Evolutionary conservation across 345 rosid species (phyloP), one percentile per base, ranked within the genome.

Genomic region (Conringia planisiliqua): DNA sequence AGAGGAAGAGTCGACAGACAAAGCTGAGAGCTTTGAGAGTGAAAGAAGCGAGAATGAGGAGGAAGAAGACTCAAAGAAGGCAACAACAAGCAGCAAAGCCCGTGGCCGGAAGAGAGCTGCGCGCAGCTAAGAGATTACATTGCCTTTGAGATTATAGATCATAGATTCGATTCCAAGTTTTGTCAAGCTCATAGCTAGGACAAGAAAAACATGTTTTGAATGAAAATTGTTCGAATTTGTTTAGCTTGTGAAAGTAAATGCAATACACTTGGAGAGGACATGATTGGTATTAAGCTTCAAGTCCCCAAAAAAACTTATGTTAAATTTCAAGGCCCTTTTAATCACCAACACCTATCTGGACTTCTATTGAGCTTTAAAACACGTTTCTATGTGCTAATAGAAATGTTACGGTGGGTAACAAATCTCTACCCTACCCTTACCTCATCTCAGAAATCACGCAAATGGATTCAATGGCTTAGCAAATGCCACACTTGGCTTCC

Each of bases 11-110:
- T 81, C 85, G 1, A 78, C 86, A 9, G 98, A 85, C 40, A 79
- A 85, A 87, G 81, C 87, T 5, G 90, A 87, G 72, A 85, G 86
- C 75, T 86, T 81, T 20, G 86, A 86, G 44, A 85, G 85, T 50
- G 86, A 32, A 71, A 82, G 56, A 70, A 85, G 81, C 35, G 75
- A 77, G 24, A 70, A 78, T 39, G 81, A 68, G 59, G 24, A 47
- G 54, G 86, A 76, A 85, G 85, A 83, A 72, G 55, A 72, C 20
- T 65, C 48, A 22, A 79, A 82, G 58, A 77, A 77, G 73, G 47
- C 64, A 18, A 66, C 64, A 18, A 68, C 85, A 13, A 80, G 80
- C 71, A 73, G 84, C 58, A 69, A 78, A 60, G 60, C 78, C 13
- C 77, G 83, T 11, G 84, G 88, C 39, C 63, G 80, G 57, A 88